Base-by-base conservation (phyloP, 31 red algal species). In the Asparagopsis taxiformis region DNA sequence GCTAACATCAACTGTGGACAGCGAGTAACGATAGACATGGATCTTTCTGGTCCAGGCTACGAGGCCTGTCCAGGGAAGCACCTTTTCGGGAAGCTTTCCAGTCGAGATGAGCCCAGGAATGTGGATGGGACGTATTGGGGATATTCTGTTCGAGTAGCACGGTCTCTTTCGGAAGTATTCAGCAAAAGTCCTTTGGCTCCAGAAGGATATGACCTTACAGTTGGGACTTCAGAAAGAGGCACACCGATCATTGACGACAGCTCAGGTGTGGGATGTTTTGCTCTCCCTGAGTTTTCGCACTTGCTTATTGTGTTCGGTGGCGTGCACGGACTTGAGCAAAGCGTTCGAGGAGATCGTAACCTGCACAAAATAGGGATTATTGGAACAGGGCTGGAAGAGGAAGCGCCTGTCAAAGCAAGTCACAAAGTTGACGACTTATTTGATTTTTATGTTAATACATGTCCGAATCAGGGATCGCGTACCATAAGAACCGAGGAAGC, bases 401-500 rank as follows among this genome's bases (percentile, higher is more conserved):
- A 22, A 13, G 29, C 21, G 1, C 11, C 36, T 34, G 48, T 69
- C 5, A 16, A 1, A 29, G n/a, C n/a, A 5, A 64, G 6, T 52
- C 57, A 56, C 32, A 50, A 62, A 31, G 80, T 91, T 0, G 75
- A 43, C 7, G 86, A 98, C 49, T 52, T 98, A 8, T 98, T 98
- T 74, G 91, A 98, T 53, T 88, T 83, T 62, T 98, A 94, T 65
- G 60, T 98, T 38, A 98, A 98, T 59, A 82, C 80, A 15, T 94
- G 90, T 68, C 95, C 95, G 24, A 51, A 79, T 29, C 95, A 98
- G 80, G 95, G 95, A n/a, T 89, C 80, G 13, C 71, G 79, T n/a
- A 94, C 95, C 20, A 94, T 98, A 39, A 76, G 95, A 36, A 98
- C 95, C 3, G 95, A 98, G 53, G 95, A 98, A 58, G 95, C 95